Evolutionary conservation across 345 rosid genomes (phyloP), one percentile per base, ranked within the genome.

Genomic region (Stellera chamaejasme): DNA sequence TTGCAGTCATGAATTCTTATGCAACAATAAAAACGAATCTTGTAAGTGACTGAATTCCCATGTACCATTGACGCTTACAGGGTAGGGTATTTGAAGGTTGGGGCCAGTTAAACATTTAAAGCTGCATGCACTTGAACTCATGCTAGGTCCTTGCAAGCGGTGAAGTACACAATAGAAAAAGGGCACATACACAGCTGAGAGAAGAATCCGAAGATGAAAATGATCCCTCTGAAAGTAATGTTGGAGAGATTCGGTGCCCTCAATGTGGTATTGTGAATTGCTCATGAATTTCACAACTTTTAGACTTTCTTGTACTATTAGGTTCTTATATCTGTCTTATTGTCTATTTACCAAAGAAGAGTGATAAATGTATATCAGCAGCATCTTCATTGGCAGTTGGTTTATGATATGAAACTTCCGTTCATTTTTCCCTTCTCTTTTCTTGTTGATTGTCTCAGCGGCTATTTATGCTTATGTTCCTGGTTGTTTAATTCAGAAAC

Each of bases 11-110:
- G 67, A 84, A 86, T 70, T 80, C 95, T 48, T 76, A 73, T 69
- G 77, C 96, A 11, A 77, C 74, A 9, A 77, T 92, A 59, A 78
- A 69, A 70, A 83, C 98, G 66, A 84, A 79, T 72, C 79, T 86
- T 66, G 98, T 92, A 69, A 68, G 95, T 71, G 43, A 52, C 56
- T 63, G 69, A 11, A 65, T 19, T 5, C 39, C 9, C 39, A 32
- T 1, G 39, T 32, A 8, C 13, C 12, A 32, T 15, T 43, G 16
- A 43, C 23, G 10, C n/a, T 52, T 4, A 6, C 28, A 27, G 27
- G 5, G 9, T 32, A 32, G 39, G 9, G 39, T 32, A 32, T 32
- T 8, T 32, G 5, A 8, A 32, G 39, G 39, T 5, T 3, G 39
- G 39, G 39, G 11, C 36, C 9, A 47, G 12, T 41, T 4, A 2